Evolutionary conservation across 2,329 filamentous ascomycete genomes (phyloP).

Genomic region (Westerdykella aurantiaca): DNA sequence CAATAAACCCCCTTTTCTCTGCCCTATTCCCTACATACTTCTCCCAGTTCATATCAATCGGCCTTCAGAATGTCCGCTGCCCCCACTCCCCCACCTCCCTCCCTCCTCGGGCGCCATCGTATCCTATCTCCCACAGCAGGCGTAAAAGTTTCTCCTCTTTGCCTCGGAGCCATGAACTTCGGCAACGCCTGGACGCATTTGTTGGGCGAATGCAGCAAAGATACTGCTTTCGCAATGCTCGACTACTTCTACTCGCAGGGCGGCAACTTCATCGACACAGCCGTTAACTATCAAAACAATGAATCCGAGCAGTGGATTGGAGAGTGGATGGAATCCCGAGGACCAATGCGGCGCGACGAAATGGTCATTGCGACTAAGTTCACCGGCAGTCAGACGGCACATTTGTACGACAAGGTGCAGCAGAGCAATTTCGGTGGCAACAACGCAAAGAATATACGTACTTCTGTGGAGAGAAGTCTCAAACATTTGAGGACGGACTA

Average conservation of each 20-base stretch:
- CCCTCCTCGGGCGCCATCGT: conserved; percentile 44
- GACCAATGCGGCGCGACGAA: conserved; percentile 29
- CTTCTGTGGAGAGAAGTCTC: conserved; percentile 9
- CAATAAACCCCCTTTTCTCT: too few relatives aligned
- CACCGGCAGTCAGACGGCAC: conserved; percentile 13
- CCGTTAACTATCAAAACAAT: conserved; percentile 38
- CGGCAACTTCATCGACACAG: conserved; percentile 70
- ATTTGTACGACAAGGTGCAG: conserved; percentile 10
- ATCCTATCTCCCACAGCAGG: conserved; percentile 45
- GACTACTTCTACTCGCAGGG: conserved; percentile 62
- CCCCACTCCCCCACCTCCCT: conserved; percentile 4
- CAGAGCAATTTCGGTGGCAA: conserved; percentile 21
- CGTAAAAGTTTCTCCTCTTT: conserved; percentile 47
- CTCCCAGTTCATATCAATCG: not conserved
- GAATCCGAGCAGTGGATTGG: conserved; percentile 42
- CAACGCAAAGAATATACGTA: conserved; percentile 20
- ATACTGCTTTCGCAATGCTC: conserved; percentile 58
- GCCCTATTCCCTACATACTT: too few relatives aligned
- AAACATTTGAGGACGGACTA: conserved; percentile 51
- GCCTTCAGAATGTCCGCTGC: not conserved
- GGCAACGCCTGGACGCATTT: conserved; percentile 40
- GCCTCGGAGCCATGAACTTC: conserved; percentile 49
- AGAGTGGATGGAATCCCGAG: conserved; percentile 39
- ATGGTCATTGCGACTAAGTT: conserved; percentile 42
- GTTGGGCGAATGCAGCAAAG: conserved; percentile 54